Evolutionary conservation across 129 eudicot species (phyloP), one percentile per base, ranked within the genome.

Genomic region (Lactuca saligna): DNA sequence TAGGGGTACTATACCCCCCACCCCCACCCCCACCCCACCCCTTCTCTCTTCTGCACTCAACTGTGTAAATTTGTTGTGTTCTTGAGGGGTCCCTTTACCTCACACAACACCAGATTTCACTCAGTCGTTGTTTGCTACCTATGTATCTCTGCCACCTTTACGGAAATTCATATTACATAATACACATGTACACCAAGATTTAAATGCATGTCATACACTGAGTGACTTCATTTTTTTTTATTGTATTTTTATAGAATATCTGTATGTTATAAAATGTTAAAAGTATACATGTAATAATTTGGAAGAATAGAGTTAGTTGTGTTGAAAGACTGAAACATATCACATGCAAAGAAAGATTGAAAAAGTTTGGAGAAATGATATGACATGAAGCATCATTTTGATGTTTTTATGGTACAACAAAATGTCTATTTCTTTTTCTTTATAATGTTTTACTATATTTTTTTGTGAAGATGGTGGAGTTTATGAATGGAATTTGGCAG

Each of bases 111-210:
- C 33, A 41, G 63, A 46, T 56, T 14, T 42, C 71, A 68, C 67
- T 53, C 54, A 61, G 78, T 76, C 82, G 63, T 78, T 66, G 64
- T 59, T 65, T 53, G 73, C 75, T 71, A 44, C 51, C 73, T 75
- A 58, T 57, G 48, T 63, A 57, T 71, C 42, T 25, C 69, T 81
- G 85, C 76, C 74, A 76, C 78, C 69, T 72, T 62, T 72, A 61
- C 75, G 67, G 76, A 73, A 81, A 67, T 77, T 76, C 79, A 77
- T 72, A 66, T 68, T 60, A 61, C 79, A 77, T 72, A 66, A 62
- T 60, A 61, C 75, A 61, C 72, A 65, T 66, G 65, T 49, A 58
- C 57, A 53, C 7, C 42, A 37, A 16, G 11, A 63, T 9, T 5
- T 12, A 44, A 42, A 44, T 63, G 55, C 41, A 25, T 13, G 8